These are phyloP conservation scores for Jackrogersella multiformis DNA, from an alignment of 495 filamentous ascomycete genomes.

Conservation along the genomic window DNA sequence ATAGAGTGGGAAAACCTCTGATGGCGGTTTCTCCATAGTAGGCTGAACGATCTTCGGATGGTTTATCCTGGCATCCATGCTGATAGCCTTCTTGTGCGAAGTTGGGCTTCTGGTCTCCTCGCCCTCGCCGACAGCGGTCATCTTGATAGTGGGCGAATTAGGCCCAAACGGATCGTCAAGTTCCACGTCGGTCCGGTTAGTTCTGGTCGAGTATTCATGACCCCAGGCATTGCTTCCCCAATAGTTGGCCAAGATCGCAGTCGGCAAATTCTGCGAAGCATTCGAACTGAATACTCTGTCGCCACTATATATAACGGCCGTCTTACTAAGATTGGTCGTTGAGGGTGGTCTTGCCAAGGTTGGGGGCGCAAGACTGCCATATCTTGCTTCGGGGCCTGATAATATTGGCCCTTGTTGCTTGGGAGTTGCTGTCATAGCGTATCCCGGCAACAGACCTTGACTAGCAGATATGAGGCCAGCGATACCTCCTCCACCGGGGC, in stretches of 20 bases:
- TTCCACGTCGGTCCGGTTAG: slow-evolving; percentile 47
- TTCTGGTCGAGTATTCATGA: slow-evolving; percentile 69
- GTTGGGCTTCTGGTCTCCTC: slow-evolving; percentile 36
- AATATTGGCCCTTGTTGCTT: slow-evolving; percentile 40
- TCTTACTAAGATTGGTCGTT: slow-evolving; percentile 86
- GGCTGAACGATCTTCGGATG: slow-evolving; percentile 51
- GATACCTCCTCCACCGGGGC: slow-evolving; percentile 74
- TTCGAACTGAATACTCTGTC: slow-evolving; percentile 74
- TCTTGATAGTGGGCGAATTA: slow-evolving; percentile 48
- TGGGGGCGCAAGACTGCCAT: slow-evolving; percentile 77
- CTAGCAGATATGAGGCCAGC: slow-evolving; percentile 87
- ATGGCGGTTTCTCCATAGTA: slow-evolving; percentile 48
- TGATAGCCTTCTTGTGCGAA: slow-evolving; percentile 82
- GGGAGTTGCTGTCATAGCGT: slow-evolving; percentile 41
- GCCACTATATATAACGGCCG: slow-evolving; percentile 81
- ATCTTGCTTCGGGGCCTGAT: slow-evolving; percentile 47
- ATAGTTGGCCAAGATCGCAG: slow-evolving; percentile 87
- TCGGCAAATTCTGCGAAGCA: slow-evolving; percentile 74
- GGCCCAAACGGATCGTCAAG: slow-evolving; percentile 60
- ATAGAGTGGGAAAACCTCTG: slow-evolving; percentile 75
- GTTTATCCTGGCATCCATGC: slow-evolving; percentile 70
- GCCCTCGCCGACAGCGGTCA: slow-evolving; percentile 49
- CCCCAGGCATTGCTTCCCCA: slow-evolving; percentile 92
- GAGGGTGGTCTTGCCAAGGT: slow-evolving; percentile 88
- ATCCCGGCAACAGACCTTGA: slow-evolving; percentile 76